Evolutionary conservation across 2,329 filamentous ascomycete genomes (phyloP).

Genomic region (Periconia sp.): DNA sequence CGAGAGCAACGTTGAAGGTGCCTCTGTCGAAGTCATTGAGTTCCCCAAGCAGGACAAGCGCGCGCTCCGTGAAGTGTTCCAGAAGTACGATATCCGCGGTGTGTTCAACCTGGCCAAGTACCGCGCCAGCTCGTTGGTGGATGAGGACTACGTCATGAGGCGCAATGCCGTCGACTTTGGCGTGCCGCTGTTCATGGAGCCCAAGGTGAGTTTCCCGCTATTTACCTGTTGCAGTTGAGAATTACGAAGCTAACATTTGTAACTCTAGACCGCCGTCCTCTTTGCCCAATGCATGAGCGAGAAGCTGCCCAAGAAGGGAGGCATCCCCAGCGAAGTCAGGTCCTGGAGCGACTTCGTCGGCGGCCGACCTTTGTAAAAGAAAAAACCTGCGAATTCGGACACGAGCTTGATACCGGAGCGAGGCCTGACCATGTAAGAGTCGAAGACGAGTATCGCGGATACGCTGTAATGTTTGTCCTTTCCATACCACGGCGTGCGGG

Average conservation of each 20-base stretch:
- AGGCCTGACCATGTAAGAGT: no score
- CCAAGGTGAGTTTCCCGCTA: constrained; percentile 68
- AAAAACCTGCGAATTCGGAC: no score
- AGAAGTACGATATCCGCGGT: constrained; percentile 94
- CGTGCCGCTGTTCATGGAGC: constrained; percentile 97
- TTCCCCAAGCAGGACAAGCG: constrained; percentile 97
- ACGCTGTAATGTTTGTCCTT: no score
- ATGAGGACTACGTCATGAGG: constrained; percentile 98
- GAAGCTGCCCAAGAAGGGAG: constrained; percentile 87
- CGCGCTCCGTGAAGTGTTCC: constrained; percentile 88
- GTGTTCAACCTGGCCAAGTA: constrained; percentile 91
- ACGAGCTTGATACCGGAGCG: no score
- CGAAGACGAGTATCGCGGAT: no score
- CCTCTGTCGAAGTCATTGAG: constrained; percentile 85
- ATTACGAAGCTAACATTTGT: constrained; percentile 16
- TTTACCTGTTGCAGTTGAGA: background rate
- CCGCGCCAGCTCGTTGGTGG: constrained; percentile 78
- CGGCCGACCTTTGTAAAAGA: constrained; percentile 33
- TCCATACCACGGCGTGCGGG: no score
- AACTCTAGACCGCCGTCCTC: constrained; percentile 79
- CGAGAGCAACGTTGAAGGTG: constrained; percentile 69
- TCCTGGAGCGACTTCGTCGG: constrained; percentile 96
- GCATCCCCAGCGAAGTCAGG: constrained; percentile 87
- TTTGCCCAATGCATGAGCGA: constrained; percentile 97
- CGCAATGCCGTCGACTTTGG: constrained; percentile 98